Conservation (phyloP, 495 filamentous ascomycete genomes). For the Oidiodendron maius region DNA sequence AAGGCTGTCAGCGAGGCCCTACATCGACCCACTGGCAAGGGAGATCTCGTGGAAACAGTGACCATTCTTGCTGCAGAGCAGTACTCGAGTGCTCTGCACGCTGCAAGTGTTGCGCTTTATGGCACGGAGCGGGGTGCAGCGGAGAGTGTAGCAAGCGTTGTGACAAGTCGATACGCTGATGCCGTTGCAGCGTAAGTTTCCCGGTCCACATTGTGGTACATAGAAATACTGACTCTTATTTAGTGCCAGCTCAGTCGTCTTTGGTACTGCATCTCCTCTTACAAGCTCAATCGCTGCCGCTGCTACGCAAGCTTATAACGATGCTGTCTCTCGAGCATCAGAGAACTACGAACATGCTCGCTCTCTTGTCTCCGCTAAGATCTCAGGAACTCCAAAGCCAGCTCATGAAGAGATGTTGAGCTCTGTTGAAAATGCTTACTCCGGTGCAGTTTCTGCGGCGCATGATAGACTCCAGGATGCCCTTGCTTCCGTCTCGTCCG, state of each 20-base stretch:
- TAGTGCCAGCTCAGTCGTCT: conserved; percentile 54
- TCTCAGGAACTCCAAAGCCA: conserved; percentile 58
- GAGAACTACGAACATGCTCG: conserved; percentile 61
- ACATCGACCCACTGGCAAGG: conserved; percentile 32
- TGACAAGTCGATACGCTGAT: conserved; percentile 49
- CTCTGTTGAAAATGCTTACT: conserved; percentile 64
- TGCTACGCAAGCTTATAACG: conserved; percentile 55
- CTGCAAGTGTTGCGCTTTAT: conserved; percentile 53
- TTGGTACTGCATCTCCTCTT: conserved; percentile 49
- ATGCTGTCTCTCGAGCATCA: conserved; percentile 53
- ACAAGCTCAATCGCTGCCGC: conserved; percentile 34
- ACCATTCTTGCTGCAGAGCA: conserved; percentile 38
- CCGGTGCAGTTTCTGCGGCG: conserved; percentile 55
- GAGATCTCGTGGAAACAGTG: conserved; percentile 33
- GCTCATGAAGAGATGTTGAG: conserved; percentile 55
- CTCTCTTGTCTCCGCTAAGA: conserved; percentile 55
- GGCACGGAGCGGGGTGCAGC: conserved; percentile 45
- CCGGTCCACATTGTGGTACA: background rate
- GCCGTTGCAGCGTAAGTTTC: conserved; percentile 49
- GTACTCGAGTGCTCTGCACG: conserved; percentile 49
- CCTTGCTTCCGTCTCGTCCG: conserved; percentile 37
- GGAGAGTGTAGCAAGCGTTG: conserved; percentile 44
- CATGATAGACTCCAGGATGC: conserved; percentile 49
- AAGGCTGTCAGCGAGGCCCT: conserved; percentile 49
- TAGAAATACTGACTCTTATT: conserved; percentile 5